Conservation (phyloP, 331 rosid species). For the Spiraea crenata region DNA sequence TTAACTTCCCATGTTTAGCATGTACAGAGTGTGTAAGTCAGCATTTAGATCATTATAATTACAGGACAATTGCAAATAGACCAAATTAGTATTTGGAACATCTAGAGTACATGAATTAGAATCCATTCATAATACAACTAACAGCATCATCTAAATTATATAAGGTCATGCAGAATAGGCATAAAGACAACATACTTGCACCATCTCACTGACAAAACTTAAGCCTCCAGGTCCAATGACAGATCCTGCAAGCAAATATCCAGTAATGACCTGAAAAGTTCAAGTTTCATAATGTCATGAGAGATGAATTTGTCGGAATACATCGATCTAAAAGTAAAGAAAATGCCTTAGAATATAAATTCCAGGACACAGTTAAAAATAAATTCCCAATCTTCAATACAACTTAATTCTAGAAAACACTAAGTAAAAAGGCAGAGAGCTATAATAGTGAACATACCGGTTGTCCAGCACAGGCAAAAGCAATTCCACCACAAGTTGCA, state of each 20-base stretch:
- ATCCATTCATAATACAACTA: neutral
- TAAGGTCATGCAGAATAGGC: neutral
- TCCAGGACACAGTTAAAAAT: neutral
- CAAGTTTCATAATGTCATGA: constrained; percentile 23
- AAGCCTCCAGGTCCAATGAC: constrained; percentile 92
- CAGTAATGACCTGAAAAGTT: constrained; percentile 70
- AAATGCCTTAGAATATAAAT: neutral
- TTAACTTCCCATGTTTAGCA: neutral
- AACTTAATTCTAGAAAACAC: neutral
- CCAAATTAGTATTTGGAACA: neutral
- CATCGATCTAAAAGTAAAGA: constrained; percentile 5
- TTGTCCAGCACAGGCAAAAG: constrained; percentile 96
- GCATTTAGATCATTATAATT: no score
- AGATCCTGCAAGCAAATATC: constrained; percentile 92
- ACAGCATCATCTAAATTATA: no score
- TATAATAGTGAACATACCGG: constrained; percentile 62
- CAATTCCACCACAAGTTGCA: constrained; percentile 96
- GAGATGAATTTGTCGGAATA: constrained; percentile 10
- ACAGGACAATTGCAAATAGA: constrained; percentile 2
- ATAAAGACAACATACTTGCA: constrained; percentile 66
- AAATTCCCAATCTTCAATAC: constrained; percentile 1
- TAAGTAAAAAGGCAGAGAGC: constrained; percentile 2
- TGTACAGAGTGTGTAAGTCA: neutral
- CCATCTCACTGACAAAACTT: constrained; percentile 96
- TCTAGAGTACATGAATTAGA: neutral